Percentiles rank a stretch among this genome's conserved stretches.
Evolutionary conservation across 345 rosid genomes (phyloP).

Genomic region (Schrenkiella parvula): DNA sequence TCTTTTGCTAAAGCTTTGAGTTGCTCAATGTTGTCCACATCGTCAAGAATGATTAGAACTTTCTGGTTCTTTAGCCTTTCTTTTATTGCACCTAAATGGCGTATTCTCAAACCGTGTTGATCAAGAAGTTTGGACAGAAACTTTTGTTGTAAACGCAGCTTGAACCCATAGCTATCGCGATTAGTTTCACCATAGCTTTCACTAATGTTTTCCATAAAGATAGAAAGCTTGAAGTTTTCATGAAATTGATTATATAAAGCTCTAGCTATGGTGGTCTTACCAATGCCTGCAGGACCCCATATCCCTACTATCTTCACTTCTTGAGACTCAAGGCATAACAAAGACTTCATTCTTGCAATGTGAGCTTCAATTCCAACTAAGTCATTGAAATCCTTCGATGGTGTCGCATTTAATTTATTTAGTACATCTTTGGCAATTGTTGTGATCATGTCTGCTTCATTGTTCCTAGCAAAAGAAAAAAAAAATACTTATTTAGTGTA

Average conservation of each 20-base stretch:
- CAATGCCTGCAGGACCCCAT: background rate
- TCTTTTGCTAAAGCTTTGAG: background rate
- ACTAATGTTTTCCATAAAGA: background rate
- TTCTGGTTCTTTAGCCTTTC: background rate
- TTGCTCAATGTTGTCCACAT: background rate
- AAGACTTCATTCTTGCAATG: background rate
- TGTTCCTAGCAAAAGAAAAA: background rate
- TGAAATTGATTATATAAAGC: background rate
- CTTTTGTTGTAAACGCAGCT: background rate
- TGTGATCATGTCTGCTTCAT: background rate
- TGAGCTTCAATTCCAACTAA: background rate
- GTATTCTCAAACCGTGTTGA: background rate
- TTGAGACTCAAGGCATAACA: background rate
- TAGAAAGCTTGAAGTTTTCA: background rate
- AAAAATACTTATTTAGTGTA: background rate
- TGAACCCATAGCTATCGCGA: background rate
- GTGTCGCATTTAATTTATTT: background rate
- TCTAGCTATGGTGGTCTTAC: background rate
- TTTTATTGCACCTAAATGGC: background rate
- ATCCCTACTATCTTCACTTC: background rate
- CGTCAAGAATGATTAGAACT: background rate
- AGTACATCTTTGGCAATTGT: background rate
- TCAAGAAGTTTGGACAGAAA: background rate
- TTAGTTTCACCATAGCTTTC: background rate
- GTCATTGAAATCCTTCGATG: background rate